Evolutionary conservation across 78 protist species (phyloP), one percentile per base, ranked within the genome.

Genomic region (Dictyostelium citrinum): DNA sequence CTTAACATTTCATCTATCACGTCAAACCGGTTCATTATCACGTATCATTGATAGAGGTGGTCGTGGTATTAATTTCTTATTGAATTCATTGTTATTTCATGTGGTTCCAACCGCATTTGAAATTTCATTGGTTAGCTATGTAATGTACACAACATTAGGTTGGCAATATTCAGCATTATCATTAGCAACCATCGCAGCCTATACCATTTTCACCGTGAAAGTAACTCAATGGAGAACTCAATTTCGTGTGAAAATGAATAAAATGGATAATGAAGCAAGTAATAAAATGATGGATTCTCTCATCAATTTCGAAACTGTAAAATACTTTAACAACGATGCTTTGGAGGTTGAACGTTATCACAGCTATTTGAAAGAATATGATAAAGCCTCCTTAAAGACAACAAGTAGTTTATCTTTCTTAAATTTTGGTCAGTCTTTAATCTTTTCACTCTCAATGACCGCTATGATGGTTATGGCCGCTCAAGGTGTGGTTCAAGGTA

Each of bases 51-150:
- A 98, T 77, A 95, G 99, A 20, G 98, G 99, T 4, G 78, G 95
- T 22, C 46, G 97, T 14, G 99, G 97, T 2, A 83, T 97, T 31
- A 60, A 77, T 27, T 97, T 96, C 55, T 1, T 97, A 33, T 75
- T 97, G 49, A 78, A 49, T 31, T 51, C 97, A 22, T 43, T 97
- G 39, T 58, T 97, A 39, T 98, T 97, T 82, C 93, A 97, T 71
- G 83, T 98, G 0, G 90, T 96, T 7, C 99, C 99, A 20, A 98
- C 98, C 0, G 91, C 82, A 3, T 72, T 98, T 31, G 99, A 98
- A 82, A 72, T 98, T 77, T 77, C 84, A 33, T 84, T 98, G 37
- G 99, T 97, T 5, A 24, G 91, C 67, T 82, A 91, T 6, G 75
- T 97, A 20, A 92, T 98, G 83, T 31, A 68, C 1, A 27, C 12